These are phyloP conservation scores for Lasiosphaeris hirsuta DNA, from an alignment of 495 filamentous ascomycete genomes.

Conservation along the genomic window DNA sequence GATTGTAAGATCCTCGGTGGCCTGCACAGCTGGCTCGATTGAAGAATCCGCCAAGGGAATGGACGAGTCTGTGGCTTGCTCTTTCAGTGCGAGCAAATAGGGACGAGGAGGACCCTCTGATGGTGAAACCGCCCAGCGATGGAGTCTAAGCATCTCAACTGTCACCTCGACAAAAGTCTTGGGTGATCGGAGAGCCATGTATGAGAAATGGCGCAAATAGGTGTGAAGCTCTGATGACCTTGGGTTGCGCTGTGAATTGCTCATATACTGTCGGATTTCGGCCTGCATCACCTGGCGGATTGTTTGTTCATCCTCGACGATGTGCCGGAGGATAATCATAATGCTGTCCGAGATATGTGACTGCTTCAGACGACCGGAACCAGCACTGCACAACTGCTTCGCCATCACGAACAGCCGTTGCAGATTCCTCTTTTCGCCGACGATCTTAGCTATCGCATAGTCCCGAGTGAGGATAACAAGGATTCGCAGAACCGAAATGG, in stretches of 20 bases:
- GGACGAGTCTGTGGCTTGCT: slow-evolving; percentile 30
- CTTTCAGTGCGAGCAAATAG: slow-evolving; percentile 33
- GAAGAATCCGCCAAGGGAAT: slow-evolving; percentile 36
- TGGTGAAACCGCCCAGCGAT: slow-evolving; percentile 46
- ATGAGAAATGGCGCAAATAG: slow-evolving; percentile 75
- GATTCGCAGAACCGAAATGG: slow-evolving; percentile 76
- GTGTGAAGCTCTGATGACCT: slow-evolving; percentile 63
- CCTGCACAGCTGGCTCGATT: slow-evolving; percentile 45
- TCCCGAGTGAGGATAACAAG: slow-evolving; percentile 87
- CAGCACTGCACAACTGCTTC: slow-evolving; percentile 77
- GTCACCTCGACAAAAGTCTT: slow-evolving; percentile 88
- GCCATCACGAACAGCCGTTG: slow-evolving; percentile 91
- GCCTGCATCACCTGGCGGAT: slow-evolving; percentile 89
- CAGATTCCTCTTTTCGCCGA: slow-evolving; percentile 85
- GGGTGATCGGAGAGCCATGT: slow-evolving; percentile 78
- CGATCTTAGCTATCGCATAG: slow-evolving; percentile 64
- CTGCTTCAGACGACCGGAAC: slow-evolving; percentile 70
- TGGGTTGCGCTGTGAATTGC: slow-evolving; percentile 51
- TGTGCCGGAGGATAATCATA: slow-evolving; percentile 85
- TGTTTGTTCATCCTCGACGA: slow-evolving; percentile 89
- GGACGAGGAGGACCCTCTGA: slow-evolving; percentile 49
- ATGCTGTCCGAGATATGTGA: slow-evolving; percentile 55
- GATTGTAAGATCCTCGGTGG: slow-evolving; percentile 52
- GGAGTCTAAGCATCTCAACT: slow-evolving; percentile 78
- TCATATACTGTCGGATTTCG: slow-evolving; percentile 76